A percentile compares a stretch with the other conserved stretches of the same genome.
Conservation (phyloP, 306 rosid species). For the Acacia crassicarpa region DNA sequence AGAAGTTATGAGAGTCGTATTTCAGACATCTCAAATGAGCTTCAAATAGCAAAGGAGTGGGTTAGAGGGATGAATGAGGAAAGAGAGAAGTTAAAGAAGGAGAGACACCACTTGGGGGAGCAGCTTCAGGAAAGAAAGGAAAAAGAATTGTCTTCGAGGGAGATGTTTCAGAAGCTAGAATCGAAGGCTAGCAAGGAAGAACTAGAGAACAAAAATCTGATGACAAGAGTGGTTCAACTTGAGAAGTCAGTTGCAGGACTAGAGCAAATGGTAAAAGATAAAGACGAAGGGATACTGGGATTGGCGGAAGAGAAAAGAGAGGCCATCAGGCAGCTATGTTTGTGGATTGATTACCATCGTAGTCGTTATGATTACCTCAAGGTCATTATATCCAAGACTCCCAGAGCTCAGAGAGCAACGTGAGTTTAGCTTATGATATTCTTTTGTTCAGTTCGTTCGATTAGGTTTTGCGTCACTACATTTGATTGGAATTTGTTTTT, state of each 20-base stretch:
- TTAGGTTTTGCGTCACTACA: constrained; percentile 19
- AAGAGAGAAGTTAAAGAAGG: constrained; percentile 48
- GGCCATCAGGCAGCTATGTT: constrained; percentile 89
- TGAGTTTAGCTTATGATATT: constrained; percentile 27
- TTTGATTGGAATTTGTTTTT: constrained; percentile 33
- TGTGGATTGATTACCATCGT: constrained; percentile 92
- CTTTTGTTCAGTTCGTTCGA: constrained; percentile 17
- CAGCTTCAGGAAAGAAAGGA: constrained; percentile 50
- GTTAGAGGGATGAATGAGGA: constrained; percentile 43
- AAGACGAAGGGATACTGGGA: constrained; percentile 58
- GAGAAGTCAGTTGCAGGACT: constrained; percentile 63
- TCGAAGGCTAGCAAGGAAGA: constrained; percentile 57
- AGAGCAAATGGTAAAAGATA: constrained; percentile 70
- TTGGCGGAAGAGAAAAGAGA: constrained; percentile 92
- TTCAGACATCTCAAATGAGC: constrained; percentile 48
- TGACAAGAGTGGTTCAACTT: constrained; percentile 49
- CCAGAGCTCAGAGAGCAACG: constrained; percentile 61
- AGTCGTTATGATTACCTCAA: constrained; percentile 68
- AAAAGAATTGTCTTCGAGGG: constrained; percentile 40
- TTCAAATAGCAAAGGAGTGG: constrained; percentile 58
- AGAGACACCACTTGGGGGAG: constrained; percentile 39
- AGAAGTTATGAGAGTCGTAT: constrained; percentile 41
- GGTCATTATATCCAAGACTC: constrained; percentile 60
- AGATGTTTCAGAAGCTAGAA: constrained; percentile 53
- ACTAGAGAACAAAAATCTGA: constrained; percentile 61